phyloP scores from a whole-genome alignment of 768 basidiomycete species.

The Auricularia sp. region DNA sequence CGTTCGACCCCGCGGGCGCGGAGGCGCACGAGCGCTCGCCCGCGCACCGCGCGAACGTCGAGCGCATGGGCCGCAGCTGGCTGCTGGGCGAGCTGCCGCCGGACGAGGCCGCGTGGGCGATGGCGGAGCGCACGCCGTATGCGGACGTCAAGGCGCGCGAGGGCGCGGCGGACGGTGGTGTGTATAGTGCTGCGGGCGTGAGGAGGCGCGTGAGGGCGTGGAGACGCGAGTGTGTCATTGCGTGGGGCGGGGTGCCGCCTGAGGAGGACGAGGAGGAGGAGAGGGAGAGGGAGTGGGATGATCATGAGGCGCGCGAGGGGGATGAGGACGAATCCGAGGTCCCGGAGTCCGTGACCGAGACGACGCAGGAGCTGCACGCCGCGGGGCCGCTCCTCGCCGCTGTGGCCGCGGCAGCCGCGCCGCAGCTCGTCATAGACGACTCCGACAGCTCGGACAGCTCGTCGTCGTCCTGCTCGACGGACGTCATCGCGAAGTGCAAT shows the following conservation, averaged over 20 bases:
- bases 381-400: background rate
- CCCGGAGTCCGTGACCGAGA: background rate
- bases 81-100: conserved; percentile 35
- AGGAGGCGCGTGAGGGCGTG: conserved; percentile 1
- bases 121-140: conserved; percentile 36
- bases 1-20: conserved; percentile 20
- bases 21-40: conserved; percentile 22
- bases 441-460: background rate
- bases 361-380: background rate
- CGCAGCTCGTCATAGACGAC: background rate
- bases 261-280: conserved; percentile 4
- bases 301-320: conserved; percentile 4
- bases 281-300: background rate
- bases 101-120: conserved; percentile 39
- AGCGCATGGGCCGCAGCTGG: conserved; percentile 19
- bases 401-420: background rate
- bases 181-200: background rate
- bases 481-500: no score
- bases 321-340: background rate
- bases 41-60: conserved; percentile 12
- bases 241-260: background rate
- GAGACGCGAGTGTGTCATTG: background rate
- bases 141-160: conserved; percentile 27
- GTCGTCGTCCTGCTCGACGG: no score
- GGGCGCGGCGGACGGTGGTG: conserved; percentile 37